These are phyloP conservation scores for Fraxinus floribunda DNA, from an alignment of 305 asterid genomes.

Conservation along the genomic window DNA sequence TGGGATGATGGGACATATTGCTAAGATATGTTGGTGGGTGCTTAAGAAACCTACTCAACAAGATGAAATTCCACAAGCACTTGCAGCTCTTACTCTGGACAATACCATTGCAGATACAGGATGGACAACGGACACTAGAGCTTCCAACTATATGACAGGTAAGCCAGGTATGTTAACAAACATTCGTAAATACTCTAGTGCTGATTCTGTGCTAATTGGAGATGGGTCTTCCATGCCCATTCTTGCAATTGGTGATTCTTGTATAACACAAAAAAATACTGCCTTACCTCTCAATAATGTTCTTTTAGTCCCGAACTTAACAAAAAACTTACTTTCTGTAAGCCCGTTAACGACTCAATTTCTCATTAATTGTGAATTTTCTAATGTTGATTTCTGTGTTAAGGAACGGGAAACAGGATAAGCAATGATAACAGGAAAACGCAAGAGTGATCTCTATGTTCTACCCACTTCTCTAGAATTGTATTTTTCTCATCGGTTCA, in stretches of 20 bases:
- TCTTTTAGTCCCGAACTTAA: no score
- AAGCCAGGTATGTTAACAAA: background rate
- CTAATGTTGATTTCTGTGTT: no score
- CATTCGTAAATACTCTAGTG: background rate
- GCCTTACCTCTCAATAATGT: background rate
- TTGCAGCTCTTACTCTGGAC: background rate
- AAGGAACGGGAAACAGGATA: background rate
- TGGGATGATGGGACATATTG: background rate
- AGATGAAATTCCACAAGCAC: background rate
- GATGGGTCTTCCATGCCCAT: background rate
- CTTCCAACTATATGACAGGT: background rate
- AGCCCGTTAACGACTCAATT: no score
- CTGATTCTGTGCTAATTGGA: background rate
- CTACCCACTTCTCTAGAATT: background rate
- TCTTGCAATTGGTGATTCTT: background rate
- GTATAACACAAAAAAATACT: background rate
- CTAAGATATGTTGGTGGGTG: background rate
- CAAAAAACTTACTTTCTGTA: no score
- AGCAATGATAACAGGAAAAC: background rate
- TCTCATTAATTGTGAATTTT: no score
- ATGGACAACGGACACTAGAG: background rate
- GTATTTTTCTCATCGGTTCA: background rate
- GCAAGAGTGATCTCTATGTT: constrained; percentile 6
- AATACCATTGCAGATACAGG: background rate
- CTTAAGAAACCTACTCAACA: background rate